These are phyloP conservation scores for Lachnellula occidentalis DNA, from an alignment of 2,329 filamentous ascomycete genomes.

Conservation along the genomic window DNA sequence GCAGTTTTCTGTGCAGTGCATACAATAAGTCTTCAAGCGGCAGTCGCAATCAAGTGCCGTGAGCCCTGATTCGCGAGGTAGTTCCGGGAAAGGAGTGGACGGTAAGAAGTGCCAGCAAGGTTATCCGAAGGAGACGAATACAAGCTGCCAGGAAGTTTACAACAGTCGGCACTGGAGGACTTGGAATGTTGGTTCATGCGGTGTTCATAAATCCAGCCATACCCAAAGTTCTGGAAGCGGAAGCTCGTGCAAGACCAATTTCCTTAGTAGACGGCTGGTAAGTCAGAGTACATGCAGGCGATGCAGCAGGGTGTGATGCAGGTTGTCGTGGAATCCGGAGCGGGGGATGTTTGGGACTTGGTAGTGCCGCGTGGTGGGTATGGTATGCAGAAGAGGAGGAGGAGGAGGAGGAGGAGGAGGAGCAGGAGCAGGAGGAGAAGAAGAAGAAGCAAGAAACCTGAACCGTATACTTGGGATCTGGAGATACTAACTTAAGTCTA, in stretches of 20 bases:
- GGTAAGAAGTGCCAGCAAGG: slow-evolving; percentile 11
- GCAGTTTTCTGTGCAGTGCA: slow-evolving; percentile 12
- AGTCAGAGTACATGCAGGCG: slow-evolving; percentile 10
- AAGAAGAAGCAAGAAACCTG: not conserved
- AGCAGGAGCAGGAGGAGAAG: not conserved
- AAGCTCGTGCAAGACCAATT: slow-evolving; percentile 23
- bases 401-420: not conserved
- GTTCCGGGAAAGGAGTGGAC: slow-evolving; percentile 11
- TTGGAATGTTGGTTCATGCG: slow-evolving; percentile 29
- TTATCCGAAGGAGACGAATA: slow-evolving; percentile 10
- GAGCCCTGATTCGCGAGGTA: slow-evolving; percentile 18
- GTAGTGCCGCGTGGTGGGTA: not conserved
- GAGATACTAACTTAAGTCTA: not conserved
- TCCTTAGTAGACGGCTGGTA: slow-evolving; percentile 18
- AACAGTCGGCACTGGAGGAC: slow-evolving; percentile 20
- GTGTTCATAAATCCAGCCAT: slow-evolving; percentile 25
- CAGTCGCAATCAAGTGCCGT: slow-evolving; percentile 26
- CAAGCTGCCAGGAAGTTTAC: slow-evolving; percentile 11
- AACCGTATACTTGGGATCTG: not conserved
- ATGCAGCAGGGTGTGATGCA: slow-evolving; percentile 22
- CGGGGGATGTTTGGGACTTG: slow-evolving; percentile 24
- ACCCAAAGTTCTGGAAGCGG: slow-evolving; percentile 30
- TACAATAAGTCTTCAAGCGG: slow-evolving; percentile 15
- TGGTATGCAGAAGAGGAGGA: not conserved
- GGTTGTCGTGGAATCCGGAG: slow-evolving; percentile 9